Evolutionary conservation across 1,139 yeast species (phyloP).

Genomic region (Kodamaea sp.): DNA sequence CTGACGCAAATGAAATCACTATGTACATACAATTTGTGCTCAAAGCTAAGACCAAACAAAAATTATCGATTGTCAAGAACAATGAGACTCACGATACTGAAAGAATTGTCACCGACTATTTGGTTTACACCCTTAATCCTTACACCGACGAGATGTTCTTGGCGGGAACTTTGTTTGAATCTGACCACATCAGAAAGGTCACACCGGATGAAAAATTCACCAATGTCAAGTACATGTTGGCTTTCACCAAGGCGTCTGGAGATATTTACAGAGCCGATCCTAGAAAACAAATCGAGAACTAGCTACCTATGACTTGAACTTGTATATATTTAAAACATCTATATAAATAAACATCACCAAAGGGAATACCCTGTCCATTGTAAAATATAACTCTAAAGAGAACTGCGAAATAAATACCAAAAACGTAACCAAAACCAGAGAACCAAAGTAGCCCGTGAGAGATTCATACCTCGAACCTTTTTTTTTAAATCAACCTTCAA

Average conservation of each 20-base stretch:
- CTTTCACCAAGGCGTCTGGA: slow-evolving; percentile 39
- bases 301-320: not conserved
- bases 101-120: slow-evolving; percentile 67
- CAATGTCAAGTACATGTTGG: slow-evolving; percentile 21
- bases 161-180: slow-evolving; percentile 83
- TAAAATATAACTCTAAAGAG: too few species aligned
- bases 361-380: too few species aligned
- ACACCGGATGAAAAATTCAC: slow-evolving; percentile 43
- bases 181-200: slow-evolving; percentile 44
- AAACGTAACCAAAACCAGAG: too few species aligned
- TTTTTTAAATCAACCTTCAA: too few species aligned
- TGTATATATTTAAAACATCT: slow-evolving; percentile 2
- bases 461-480: too few species aligned
- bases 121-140: slow-evolving; percentile 77
- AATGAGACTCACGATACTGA: slow-evolving; percentile 41
- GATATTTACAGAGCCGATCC: slow-evolving; percentile 41
- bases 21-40: slow-evolving; percentile 75
- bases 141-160: slow-evolving; percentile 62
- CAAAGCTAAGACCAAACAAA: slow-evolving; percentile 72
- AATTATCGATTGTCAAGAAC: slow-evolving; percentile 48
- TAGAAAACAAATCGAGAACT: slow-evolving; percentile 11
- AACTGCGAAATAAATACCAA: too few species aligned
- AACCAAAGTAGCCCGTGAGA: too few species aligned
- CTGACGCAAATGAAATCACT: slow-evolving; percentile 69
- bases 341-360: slow-evolving; percentile 4